These are phyloP conservation scores for Solanum bulbocastanum DNA, from an alignment of 257 asterid species.

Conservation along the genomic window DNA sequence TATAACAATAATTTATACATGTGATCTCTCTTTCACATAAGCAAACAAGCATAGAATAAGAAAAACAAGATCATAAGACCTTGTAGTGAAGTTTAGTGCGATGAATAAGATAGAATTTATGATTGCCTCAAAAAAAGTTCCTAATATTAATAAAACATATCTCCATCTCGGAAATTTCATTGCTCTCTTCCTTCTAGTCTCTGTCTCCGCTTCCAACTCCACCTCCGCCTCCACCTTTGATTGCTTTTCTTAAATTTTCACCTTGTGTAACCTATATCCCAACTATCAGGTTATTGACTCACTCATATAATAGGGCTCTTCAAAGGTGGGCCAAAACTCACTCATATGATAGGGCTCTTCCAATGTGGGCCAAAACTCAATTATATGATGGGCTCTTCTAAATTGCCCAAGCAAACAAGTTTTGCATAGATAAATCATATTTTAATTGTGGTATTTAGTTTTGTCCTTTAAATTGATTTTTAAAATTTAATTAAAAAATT, in stretches of 20 bases:
- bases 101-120: slow-evolving; percentile 71
- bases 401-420: not conserved
- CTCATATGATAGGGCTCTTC: not conserved
- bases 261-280: not conserved
- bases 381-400: not conserved
- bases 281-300: too few relatives aligned
- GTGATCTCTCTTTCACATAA: not conserved
- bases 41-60: not conserved
- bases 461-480: too few relatives aligned
- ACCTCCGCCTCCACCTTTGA: not conserved
- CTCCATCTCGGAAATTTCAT: slow-evolving; percentile 70
- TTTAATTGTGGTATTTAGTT: too few relatives aligned
- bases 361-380: not conserved
- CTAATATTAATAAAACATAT: slow-evolving; percentile 59
- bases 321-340: too few relatives aligned
- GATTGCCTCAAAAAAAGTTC: slow-evolving; percentile 60
- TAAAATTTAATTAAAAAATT: rapidly evolving
- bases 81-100: slow-evolving; percentile 65
- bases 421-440: too few relatives aligned
- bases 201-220: not conserved
- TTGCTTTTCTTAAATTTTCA: not conserved
- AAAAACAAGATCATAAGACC: slow-evolving; percentile 22
- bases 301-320: too few relatives aligned
- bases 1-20: not conserved
- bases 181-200: not conserved